Evolutionary conservation across 495 filamentous ascomycete species (phyloP).

Genomic region (Penicillium antarcticum): DNA sequence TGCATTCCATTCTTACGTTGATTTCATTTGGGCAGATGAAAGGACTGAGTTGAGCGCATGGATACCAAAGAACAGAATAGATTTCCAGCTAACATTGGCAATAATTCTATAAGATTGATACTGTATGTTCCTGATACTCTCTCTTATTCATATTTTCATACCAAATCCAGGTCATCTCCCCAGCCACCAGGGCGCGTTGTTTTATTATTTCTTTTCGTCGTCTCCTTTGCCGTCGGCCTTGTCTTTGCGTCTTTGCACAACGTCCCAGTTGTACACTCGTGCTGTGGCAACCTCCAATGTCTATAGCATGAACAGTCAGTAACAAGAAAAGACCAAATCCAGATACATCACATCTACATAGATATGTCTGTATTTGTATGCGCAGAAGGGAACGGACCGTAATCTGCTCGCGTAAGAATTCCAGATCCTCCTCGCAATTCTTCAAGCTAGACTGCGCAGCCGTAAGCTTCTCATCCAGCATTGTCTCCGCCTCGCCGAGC

Average conservation of each 20-base stretch:
- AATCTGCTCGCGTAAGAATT: slow-evolving; percentile 94
- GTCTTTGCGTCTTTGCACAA: slow-evolving; percentile 89
- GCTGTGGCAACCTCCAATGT: slow-evolving; percentile 96
- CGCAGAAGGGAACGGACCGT: slow-evolving; percentile 58
- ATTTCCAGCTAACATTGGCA: not conserved
- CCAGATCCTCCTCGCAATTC: slow-evolving; percentile 93
- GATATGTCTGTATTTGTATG: not conserved
- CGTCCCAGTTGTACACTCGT: slow-evolving; percentile 98
- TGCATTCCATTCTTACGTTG: not conserved
- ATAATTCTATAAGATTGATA: slow-evolving; percentile 5
- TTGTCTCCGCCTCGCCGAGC: slow-evolving; percentile 75
- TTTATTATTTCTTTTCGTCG: slow-evolving; percentile 23
- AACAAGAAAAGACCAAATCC: not conserved
- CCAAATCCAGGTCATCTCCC: slow-evolving; percentile 5
- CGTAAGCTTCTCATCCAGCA: slow-evolving; percentile 74
- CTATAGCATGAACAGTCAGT: slow-evolving; percentile 36
- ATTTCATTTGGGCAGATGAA: not conserved
- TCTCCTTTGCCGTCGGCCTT: slow-evolving; percentile 62
- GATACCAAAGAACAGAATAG: slow-evolving; percentile 1
- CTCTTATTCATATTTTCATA: slow-evolving; percentile 1
- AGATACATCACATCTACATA: not conserved
- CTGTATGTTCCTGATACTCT: slow-evolving; percentile 13
- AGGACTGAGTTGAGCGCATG: not conserved
- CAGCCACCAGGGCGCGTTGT: slow-evolving; percentile 8
- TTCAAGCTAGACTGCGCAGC: slow-evolving; percentile 72